Conservation (phyloP, 495 filamentous ascomycete species). For the Aspergillus baeticus region DNA sequence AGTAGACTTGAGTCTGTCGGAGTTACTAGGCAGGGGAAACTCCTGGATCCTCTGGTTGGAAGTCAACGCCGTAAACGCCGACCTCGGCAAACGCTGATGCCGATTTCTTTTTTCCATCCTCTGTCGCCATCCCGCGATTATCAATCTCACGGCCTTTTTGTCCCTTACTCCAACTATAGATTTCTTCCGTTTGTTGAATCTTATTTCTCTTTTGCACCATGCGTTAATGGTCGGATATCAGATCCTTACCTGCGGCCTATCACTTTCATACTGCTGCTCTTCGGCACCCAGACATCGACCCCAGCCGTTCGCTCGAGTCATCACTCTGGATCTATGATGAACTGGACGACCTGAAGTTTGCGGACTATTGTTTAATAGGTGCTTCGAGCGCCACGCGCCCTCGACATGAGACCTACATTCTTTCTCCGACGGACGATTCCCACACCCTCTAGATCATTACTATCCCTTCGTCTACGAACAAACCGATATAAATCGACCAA, state of each 20-base stretch:
- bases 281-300: not conserved
- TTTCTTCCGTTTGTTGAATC: not conserved
- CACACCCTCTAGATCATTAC: conserved; percentile 17
- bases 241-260: not conserved
- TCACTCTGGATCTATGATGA: not conserved
- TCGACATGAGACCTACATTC: conserved; percentile 18
- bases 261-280: not conserved
- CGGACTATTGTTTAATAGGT: not conserved
- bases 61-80: conserved; percentile 15
- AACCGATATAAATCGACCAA: conserved; percentile 27
- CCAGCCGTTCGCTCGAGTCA: not conserved
- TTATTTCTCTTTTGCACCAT: not conserved
- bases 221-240: not conserved
- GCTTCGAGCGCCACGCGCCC: conserved; percentile 2
- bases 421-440: conserved; percentile 20
- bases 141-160: not conserved
- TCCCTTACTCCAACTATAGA: not conserved
- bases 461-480: conserved; percentile 25
- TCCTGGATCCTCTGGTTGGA: conserved; percentile 11
- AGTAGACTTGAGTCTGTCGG: too few species aligned
- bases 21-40: too few species aligned
- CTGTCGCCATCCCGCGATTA: conserved; percentile 2
- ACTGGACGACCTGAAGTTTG: not conserved
- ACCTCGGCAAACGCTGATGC: conserved; percentile 17
- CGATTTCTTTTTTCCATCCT: not conserved